phyloP scores from a whole-genome alignment of 768 basidiomycete species.

The Phallus indusiatus region DNA sequence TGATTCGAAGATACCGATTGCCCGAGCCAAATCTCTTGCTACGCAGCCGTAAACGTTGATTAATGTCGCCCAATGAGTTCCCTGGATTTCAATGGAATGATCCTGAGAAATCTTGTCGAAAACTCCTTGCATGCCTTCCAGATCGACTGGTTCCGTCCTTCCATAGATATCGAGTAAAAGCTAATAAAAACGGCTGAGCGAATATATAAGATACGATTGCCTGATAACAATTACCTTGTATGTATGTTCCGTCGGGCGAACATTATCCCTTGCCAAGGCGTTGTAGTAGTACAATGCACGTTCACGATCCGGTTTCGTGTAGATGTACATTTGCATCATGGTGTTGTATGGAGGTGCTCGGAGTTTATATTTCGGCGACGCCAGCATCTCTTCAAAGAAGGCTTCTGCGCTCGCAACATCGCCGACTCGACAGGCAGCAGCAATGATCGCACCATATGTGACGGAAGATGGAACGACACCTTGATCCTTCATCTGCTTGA shows the following conservation, averaged over 20 bases:
- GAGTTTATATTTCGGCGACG: conserved; percentile 66
- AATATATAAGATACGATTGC: background rate
- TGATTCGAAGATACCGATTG: conserved; percentile 67
- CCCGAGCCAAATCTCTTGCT: conserved; percentile 64
- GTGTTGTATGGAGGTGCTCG: conserved; percentile 95
- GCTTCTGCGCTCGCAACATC: conserved; percentile 73
- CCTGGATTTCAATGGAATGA: conserved; percentile 36
- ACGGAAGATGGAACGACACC: conserved; percentile 67
- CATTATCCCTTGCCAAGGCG: conserved; percentile 46
- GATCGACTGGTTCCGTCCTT: conserved; percentile 72
- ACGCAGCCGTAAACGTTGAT: conserved; percentile 87
- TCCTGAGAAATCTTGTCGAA: conserved; percentile 52
- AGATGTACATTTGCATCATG: conserved; percentile 95
- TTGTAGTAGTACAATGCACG: conserved; percentile 70
- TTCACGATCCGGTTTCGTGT: conserved; percentile 79
- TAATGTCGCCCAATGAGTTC: conserved; percentile 71
- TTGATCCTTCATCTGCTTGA: conserved; percentile 72
- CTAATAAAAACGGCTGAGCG: conserved; percentile 26
- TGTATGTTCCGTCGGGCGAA: conserved; percentile 80
- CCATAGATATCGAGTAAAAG: conserved; percentile 87
- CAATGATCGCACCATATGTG: conserved; percentile 91
- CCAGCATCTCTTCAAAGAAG: conserved; percentile 79
- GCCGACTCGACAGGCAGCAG: conserved; percentile 89
- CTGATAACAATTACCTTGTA: conserved; percentile 60
- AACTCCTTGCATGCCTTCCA: conserved; percentile 57